Base-by-base conservation (phyloP, 2,329 filamentous ascomycete genomes). In the Magnaporthiopsis incrustans region DNA sequence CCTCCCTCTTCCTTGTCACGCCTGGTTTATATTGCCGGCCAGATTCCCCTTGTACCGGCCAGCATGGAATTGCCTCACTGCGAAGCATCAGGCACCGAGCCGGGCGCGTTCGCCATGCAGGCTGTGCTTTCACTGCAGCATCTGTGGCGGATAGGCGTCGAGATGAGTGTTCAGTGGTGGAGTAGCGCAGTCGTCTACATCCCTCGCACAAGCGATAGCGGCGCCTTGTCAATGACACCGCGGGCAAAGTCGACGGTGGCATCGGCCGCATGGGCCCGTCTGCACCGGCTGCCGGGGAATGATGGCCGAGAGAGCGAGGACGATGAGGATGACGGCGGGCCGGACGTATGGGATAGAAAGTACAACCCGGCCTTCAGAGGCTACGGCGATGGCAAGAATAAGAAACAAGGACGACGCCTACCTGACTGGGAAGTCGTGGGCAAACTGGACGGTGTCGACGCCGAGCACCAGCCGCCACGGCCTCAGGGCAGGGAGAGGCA, bases 1-100 rank as follows among this genome's bases (percentile, higher is more conserved):
- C 15, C 38, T 7, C 15, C 38, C 38, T 50, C 38, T 50, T 22
- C 18, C 70, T 71, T 30, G 1, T 66, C 75, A 2, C 73, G 76
- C 53, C 66, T 76, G 1, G 76, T 94, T 22, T 87, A 87, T 64
- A 82, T 97, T 50, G 93, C 95, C 0, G 95, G 95, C 0, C 95
- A 98, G 75, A 97, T 99, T 61, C 92, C 94, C 1, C 82, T 99
- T 4, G 77, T 94, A 6, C 93, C 95, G 0, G 83, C 87, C 4
- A 88, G 84, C 4, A 98, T 98, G 94, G 70, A 76, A 2, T 74
- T 91, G 2, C 81, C 83, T 5, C 65, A 72, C 0, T 72, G 71
- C 25, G 59, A 67, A 25, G 70, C 77, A 27, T 22, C 33, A 27
- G 35, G 50, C 12, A 44, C 59, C 18, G 61, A 32, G 18, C 50